These are phyloP conservation scores for Elsinoe necatrix DNA, from an alignment of 2,329 filamentous ascomycete species.

Conservation along the genomic window DNA sequence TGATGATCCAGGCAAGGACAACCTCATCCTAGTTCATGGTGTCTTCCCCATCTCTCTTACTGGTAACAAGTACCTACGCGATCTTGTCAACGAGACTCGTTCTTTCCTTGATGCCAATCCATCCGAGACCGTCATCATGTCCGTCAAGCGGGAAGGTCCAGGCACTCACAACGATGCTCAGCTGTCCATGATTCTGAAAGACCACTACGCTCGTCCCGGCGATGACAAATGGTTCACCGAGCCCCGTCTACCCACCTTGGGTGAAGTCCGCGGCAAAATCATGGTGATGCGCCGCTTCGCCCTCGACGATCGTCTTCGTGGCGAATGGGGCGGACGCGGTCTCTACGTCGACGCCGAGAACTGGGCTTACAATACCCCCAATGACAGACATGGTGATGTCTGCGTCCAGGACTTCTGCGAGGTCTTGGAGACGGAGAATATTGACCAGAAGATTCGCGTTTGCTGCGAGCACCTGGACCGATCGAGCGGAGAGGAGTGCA, in stretches of 20 bases:
- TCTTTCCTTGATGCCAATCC: slow-evolving; percentile 69
- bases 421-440: slow-evolving; percentile 63
- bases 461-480: slow-evolving; percentile 69
- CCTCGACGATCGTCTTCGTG: slow-evolving; percentile 49
- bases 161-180: slow-evolving; percentile 73
- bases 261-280: slow-evolving; percentile 71
- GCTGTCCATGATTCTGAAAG: slow-evolving; percentile 62
- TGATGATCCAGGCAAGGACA: slow-evolving; percentile 49
- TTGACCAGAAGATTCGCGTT: slow-evolving; percentile 70
- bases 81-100: slow-evolving; percentile 58
- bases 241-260: slow-evolving; percentile 66
- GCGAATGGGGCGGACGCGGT: slow-evolving; percentile 45
- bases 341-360: slow-evolving; percentile 51
- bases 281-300: slow-evolving; percentile 75
- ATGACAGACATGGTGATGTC: slow-evolving; percentile 64
- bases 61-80: slow-evolving; percentile 68
- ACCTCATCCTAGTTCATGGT: slow-evolving; percentile 76
- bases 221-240: slow-evolving; percentile 67
- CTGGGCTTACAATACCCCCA: slow-evolving; percentile 85
- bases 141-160: slow-evolving; percentile 82
- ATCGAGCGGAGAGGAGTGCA: slow-evolving; percentile 38
- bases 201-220: slow-evolving; percentile 57
- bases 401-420: slow-evolving; percentile 95
- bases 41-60: slow-evolving; percentile 82
- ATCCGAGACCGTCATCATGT: slow-evolving; percentile 75